Percentiles rank a stretch among this genome's conserved stretches.
Conservation (phyloP, 495 filamentous ascomycete species). For the Bacidia gigantensis region DNA sequence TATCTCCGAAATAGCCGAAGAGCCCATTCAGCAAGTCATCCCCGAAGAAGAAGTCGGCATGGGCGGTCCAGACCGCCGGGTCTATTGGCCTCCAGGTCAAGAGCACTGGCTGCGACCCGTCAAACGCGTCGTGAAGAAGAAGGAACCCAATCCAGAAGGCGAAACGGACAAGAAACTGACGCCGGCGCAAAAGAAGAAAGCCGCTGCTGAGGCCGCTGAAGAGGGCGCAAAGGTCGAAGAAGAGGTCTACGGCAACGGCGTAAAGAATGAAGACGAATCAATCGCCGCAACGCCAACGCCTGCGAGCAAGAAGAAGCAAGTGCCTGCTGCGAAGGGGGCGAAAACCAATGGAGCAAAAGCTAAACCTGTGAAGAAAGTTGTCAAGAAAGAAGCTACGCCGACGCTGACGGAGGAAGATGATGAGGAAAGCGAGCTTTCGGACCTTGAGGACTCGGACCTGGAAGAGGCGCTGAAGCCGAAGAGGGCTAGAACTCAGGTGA, state of each 20-base stretch:
- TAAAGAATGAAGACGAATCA: constrained; percentile 8
- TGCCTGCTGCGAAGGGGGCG: constrained; percentile 10
- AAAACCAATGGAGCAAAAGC: constrained; percentile 16
- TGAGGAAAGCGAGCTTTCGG: not conserved
- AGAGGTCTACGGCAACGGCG: constrained; percentile 13
- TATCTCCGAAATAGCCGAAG: constrained; percentile 23
- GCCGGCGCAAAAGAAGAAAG: constrained; percentile 22
- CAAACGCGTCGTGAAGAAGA: constrained; percentile 57
- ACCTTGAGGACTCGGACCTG: not conserved
- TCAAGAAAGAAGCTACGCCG: constrained; percentile 11
- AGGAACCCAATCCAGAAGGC: constrained; percentile 22
- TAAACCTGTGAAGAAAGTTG: constrained; percentile 11
- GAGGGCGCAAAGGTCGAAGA: constrained; percentile 19
- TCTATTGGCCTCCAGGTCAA: constrained; percentile 83
- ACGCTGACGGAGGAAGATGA: constrained; percentile 2
- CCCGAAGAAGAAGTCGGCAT: constrained; percentile 64
- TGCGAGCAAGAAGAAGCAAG: constrained; percentile 18
- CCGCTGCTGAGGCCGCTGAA: constrained; percentile 14
- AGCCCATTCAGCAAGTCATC: constrained; percentile 29
- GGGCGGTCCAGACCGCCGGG: constrained; percentile 73
- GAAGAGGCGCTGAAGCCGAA: constrained; percentile 12
- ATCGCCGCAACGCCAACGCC: constrained; percentile 7
- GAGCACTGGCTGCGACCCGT: constrained; percentile 80
- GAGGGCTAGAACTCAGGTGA: constrained; percentile 8
- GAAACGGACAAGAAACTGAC: constrained; percentile 19